phyloP scores from a whole-genome alignment of 1,284 basidiomycete genomes.

The Tylopilus sp. region DNA sequence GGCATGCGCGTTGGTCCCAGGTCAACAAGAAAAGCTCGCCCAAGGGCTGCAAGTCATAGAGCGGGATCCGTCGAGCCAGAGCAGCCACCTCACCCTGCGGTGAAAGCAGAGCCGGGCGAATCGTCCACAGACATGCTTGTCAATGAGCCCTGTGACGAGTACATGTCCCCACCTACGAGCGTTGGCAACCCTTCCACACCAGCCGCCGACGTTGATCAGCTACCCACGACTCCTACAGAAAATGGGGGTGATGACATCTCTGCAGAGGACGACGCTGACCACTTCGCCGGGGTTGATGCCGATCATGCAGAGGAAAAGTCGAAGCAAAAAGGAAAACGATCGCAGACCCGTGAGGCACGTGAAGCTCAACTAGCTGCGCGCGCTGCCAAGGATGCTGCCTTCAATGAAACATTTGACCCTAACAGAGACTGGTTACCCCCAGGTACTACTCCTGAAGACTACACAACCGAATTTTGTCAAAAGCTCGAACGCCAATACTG shows the following conservation, averaged over 20 bases:
- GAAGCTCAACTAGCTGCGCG: constrained; percentile 54
- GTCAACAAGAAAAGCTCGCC: constrained; percentile 12
- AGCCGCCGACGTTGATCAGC: constrained; percentile 11
- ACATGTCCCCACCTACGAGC: constrained; percentile 33
- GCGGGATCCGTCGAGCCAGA: constrained; percentile 27
- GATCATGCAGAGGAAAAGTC: constrained; percentile 34
- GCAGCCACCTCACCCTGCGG: constrained; percentile 6
- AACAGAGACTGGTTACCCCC: constrained; percentile 74
- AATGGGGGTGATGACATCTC: constrained; percentile 12
- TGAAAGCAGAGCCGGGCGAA: constrained; percentile 34
- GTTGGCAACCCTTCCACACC: constrained; percentile 22
- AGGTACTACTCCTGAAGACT: constrained; percentile 67
- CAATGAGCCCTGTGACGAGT: constrained; percentile 6
- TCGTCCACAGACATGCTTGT: constrained; percentile 17
- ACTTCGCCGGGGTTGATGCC: constrained; percentile 8
- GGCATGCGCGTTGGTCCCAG: constrained; percentile 36
- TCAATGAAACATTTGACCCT: constrained; percentile 70
- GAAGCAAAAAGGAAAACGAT: constrained; percentile 43
- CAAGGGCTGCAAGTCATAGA: constrained; percentile 15
- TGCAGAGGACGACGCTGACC: constrained; percentile 16
- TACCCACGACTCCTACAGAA: background rate
- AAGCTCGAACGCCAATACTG: constrained; percentile 90
- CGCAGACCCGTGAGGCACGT: constrained; percentile 47
- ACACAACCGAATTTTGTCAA: constrained; percentile 81
- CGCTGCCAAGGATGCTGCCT: constrained; percentile 54